Evolutionary conservation across 2,329 filamentous ascomycete species (phyloP), one percentile per base, ranked within the genome.

Genomic region (Bipolaris zeicola): DNA sequence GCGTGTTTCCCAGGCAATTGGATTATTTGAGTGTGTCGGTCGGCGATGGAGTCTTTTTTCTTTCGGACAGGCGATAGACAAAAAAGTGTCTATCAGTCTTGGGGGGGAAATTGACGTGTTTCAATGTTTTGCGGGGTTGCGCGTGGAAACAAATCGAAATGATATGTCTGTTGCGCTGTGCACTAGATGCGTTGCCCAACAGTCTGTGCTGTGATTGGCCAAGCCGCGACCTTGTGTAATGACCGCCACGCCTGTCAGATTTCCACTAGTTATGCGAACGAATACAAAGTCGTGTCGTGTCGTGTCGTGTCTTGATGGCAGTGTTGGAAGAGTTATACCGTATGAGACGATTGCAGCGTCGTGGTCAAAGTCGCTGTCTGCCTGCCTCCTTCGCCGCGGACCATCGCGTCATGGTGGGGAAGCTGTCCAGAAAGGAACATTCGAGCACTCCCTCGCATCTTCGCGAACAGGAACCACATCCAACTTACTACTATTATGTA

Each of bases 141-240:
- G 56, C 26, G 55, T 42, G 34, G 36, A 51, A 47, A 52, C 39
- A 54, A 57, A 54, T 54, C 31, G 54, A 57, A 52, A 55, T 57
- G 57, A 28, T 52, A 43, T 47, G 50, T 38, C 47, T 28, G 44
- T 52, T 46, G 53, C 57, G 53, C 26, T 50, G 52, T 55, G 38
- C 50, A 48, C 49, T 49, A 45, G n/a, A 36, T 45, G 26, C 26
- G 48, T 39, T 51, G 49, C 46, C 22, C 44, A 52, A 34, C 48
- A 36, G 56, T 41, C 49, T 24, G 50, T 58, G 58, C 53, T 43
- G 50, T 38, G 60, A 57, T 62, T 62, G 60, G 60, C 28, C 42
- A 31, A 28, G 24, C 14, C 0, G 33, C 41, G 50, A 49, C 56
- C 56, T 45, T 49, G 31, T 45, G 46, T 20, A 28, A 57, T 49